Evolutionary conservation across 305 asterid genomes (phyloP), one percentile per base, ranked within the genome.

Genomic region (Striga hermonthica): DNA sequence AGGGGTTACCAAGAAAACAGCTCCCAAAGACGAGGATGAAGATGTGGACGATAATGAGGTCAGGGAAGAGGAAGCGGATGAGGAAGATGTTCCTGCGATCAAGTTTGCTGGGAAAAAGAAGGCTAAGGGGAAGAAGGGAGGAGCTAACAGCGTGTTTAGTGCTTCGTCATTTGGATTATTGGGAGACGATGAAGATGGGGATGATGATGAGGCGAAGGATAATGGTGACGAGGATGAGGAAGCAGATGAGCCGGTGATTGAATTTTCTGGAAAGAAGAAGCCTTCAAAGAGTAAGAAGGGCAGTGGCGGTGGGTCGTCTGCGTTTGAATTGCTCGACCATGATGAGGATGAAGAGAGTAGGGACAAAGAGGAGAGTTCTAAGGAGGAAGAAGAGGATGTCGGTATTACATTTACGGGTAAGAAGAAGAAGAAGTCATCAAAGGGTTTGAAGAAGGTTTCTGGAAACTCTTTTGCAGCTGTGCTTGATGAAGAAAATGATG

Each of bases 51-150:
- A 54, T 35, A 62, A 45, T 40, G 71, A 64, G 47, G 43, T 68
- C 50, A 60, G 6, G 61, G 89, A 57, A 5, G 83, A 78, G 14
- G 84, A 72, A 10, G 44, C 9, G 35, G 85, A 79, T 4, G 86
- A 80, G 37, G 87, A 80, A 9, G 88, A 78, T 66, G 84, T 68
- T 13, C 73, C 74, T 0, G 69, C 39, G 28, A 31, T 73, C 6
- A 79, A 71, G 52, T 81, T 86, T 69, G 57, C 74, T 22, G 90
- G 85, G 45, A 89, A 84, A 64, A 85, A 83, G 82, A 89, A 83
- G 74, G 56, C 80, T 0, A 89, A 86, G 76, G 88, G 81, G 57
- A 85, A 80, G 69, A 86, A 81, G 73, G 67, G 72, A 38, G 84
- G 73, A 58, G 74, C 64, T 57, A 75, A 8, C 59, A 80, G 78